Evolutionary conservation across 192 early-diverging fungal genomes (phyloP).

Genomic region (Gigaspora rosea): DNA sequence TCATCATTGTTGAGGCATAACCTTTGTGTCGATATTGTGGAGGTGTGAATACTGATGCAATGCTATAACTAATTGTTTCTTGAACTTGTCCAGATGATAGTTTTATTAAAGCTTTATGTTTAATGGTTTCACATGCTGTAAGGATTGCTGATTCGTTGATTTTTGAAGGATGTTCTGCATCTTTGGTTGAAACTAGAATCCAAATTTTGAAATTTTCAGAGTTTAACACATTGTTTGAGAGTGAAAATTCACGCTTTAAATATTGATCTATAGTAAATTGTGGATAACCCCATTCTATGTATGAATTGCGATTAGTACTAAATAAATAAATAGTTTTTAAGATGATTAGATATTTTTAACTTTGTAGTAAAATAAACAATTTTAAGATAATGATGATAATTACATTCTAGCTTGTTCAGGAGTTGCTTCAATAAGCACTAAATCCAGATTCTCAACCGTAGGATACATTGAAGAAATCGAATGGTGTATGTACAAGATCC

Average conservation of each 20-base stretch:
- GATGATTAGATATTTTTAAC: neutral
- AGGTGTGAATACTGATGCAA: slow-evolving; percentile 24
- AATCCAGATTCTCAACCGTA: neutral
- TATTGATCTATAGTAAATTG: slow-evolving; percentile 21
- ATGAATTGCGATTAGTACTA: slow-evolving; percentile 19
- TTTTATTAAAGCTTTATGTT: slow-evolving; percentile 2
- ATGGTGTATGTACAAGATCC: no score
- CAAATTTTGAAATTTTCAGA: slow-evolving; percentile 18
- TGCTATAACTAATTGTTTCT: slow-evolving; percentile 21
- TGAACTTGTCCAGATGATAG: neutral
- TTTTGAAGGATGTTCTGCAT: neutral
- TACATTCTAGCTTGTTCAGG: slow-evolving; percentile 9
- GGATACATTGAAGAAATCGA: no score
- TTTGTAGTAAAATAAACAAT: neutral
- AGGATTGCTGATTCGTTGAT: neutral
- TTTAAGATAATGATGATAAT: neutral
- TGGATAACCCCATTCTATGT: slow-evolving; percentile 6
- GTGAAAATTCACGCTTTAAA: neutral
- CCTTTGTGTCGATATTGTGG: slow-evolving; percentile 11
- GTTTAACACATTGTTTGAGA: neutral
- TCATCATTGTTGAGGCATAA: slow-evolving; percentile 27
- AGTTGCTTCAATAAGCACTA: slow-evolving; percentile 18
- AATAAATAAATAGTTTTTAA: neutral
- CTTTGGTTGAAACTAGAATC: neutral
- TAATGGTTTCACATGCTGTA: slow-evolving; percentile 9